Conservation (phyloP, 2,329 filamentous ascomycete genomes). For the Neonectria coccinea region DNA sequence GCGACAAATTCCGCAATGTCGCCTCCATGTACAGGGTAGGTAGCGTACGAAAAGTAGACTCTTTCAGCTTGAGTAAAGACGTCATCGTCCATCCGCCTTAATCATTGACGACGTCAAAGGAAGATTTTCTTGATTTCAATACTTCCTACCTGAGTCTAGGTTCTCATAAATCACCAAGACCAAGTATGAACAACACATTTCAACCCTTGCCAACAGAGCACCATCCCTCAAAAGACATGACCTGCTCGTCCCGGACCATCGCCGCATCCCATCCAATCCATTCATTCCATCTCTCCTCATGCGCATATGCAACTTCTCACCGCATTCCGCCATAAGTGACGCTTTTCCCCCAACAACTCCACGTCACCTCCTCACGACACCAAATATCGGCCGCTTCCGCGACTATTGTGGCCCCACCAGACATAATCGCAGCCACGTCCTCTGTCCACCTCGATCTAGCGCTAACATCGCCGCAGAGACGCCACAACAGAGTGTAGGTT, state of each 20-base stretch:
- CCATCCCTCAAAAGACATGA: not conserved
- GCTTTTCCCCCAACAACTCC: slow-evolving; percentile 35
- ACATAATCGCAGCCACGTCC: not conserved
- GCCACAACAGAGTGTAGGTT: not conserved
- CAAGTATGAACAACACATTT: not conserved
- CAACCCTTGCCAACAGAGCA: not conserved
- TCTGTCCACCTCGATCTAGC: slow-evolving; percentile 15
- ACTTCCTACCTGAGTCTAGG: no score
- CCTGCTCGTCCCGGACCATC: slow-evolving; percentile 17
- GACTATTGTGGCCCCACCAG: slow-evolving; percentile 13
- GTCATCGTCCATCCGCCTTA: not conserved
- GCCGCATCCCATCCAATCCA: slow-evolving; percentile 15
- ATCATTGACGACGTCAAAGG: not conserved
- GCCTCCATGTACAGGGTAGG: slow-evolving; percentile 24
- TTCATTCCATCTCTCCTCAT: slow-evolving; percentile 21
- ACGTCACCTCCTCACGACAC: slow-evolving; percentile 21
- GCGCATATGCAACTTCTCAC: slow-evolving; percentile 37
- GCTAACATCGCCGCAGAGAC: not conserved
- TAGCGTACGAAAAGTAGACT: not conserved
- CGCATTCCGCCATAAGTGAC: slow-evolving; percentile 34
- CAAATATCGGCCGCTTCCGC: slow-evolving; percentile 14
- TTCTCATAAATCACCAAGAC: not conserved
- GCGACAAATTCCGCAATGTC: slow-evolving; percentile 2
- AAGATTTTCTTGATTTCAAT: not conserved
- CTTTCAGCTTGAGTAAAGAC: not conserved